Conservation (phyloP, 495 filamentous ascomycete genomes). For the Aspergillus ostianus region DNA sequence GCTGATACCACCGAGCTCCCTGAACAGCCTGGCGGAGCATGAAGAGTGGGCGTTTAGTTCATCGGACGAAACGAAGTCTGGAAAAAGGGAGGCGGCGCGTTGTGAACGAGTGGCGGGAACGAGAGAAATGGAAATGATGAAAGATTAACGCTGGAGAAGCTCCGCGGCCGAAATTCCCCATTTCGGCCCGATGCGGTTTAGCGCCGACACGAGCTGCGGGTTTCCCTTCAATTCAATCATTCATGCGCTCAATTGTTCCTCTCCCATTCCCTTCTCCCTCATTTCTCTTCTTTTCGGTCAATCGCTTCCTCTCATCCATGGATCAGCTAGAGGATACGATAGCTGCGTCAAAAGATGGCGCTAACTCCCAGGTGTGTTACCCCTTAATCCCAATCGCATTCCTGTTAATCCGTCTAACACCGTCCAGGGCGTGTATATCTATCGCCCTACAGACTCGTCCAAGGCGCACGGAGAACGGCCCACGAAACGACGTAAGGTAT, state of each 20-base stretch:
- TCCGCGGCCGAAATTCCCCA: constrained; percentile 28
- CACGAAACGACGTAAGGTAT: constrained; percentile 62
- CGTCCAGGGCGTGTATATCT: constrained; percentile 67
- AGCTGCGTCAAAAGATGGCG: constrained; percentile 29
- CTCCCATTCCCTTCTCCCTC: no score
- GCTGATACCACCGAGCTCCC: constrained; percentile 47
- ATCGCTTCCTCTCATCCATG: constrained; percentile 29
- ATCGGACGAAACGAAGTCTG: constrained; percentile 20
- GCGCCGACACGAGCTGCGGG: constrained; percentile 24
- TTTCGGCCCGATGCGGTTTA: constrained; percentile 34
- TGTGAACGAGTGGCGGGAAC: not conserved
- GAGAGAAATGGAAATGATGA: constrained; percentile 1
- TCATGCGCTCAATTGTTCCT: constrained; percentile 5
- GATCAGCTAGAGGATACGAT: constrained; percentile 29
- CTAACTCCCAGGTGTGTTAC: constrained; percentile 48
- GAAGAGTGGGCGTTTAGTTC: constrained; percentile 33
- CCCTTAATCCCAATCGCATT: not conserved
- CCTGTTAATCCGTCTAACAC: constrained; percentile 11
- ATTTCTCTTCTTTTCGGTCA: no score
- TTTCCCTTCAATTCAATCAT: not conserved
- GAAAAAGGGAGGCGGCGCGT: constrained; percentile 3
- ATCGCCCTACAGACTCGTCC: constrained; percentile 48
- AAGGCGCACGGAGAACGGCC: constrained; percentile 48
- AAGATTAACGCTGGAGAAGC: constrained; percentile 9
- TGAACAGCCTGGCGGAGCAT: constrained; percentile 50